Evolutionary conservation across 108 stramenopile genomes (phyloP), one percentile per base, ranked within the genome.

Genomic region (Cyclotella cryptica): DNA sequence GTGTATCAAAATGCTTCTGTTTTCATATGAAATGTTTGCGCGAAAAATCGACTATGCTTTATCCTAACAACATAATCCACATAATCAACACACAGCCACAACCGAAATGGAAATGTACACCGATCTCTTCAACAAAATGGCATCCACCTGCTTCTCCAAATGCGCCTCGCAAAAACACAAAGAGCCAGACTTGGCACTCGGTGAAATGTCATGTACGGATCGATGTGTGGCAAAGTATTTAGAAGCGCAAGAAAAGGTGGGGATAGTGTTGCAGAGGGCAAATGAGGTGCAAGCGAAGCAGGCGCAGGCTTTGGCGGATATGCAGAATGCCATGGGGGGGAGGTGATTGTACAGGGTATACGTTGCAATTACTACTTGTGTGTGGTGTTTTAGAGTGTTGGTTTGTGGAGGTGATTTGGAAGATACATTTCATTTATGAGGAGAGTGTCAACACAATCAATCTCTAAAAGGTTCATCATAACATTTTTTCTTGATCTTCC

Each of bases 101-200:
- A 93, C 94, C 35, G 97, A 98, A 86, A 93, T 97, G 89, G 98
- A 98, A 89, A 97, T 97, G 96, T 96, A 97, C 80, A 96, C 96
- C 49, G 92, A 97, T 79, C 80, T 98, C 10, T 98, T 98, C 76
- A 96, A 96, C 86, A 97, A 96, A 73, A 97, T 98, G 88, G 71
- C 94, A 8, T 51, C 71, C n/a, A 76, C 89, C 5, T 98, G 98
- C 77, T 97, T 96, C 74, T 73, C 90, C 55, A 98, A 98, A 81
- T 98, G 98, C 81, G 90, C 96, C 1, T 87, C 91, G 10, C 85
- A 87, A 29, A 93, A 88, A 79, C 91, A 95, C 75, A 84, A 90
- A 29, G 97, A 98, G 60, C 80, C 88, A 28, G 98, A 98, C 60
- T 72, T 98, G 46, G 86, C 89, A 29, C 72, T 98, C 44, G 98